Conservation (phyloP, 495 filamentous ascomycete genomes). For the Sordaria brevicollis region DNA sequence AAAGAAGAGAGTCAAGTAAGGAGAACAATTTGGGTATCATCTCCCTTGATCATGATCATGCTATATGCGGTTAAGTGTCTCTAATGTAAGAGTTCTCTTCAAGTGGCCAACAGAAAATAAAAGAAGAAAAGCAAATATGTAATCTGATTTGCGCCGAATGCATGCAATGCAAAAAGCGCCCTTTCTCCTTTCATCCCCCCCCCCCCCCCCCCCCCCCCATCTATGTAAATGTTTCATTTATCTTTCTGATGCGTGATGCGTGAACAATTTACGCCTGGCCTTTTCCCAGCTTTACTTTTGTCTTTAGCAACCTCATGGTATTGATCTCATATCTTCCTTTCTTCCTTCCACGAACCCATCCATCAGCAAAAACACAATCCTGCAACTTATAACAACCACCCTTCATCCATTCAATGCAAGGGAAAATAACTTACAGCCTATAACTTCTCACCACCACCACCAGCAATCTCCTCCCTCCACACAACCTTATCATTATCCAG, state of each 20-base stretch:
- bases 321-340: not conserved
- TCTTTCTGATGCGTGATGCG: too few species aligned
- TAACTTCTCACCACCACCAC: not conserved
- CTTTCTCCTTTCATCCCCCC: too few species aligned
- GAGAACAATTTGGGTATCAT: slow-evolving; percentile 2
- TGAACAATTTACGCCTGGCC: not conserved
- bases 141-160: not conserved
- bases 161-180: not conserved
- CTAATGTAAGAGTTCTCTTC: not conserved
- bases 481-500: slow-evolving; percentile 11
- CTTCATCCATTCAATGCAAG: not conserved
- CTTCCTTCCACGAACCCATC: not conserved
- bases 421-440: not conserved
- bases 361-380: not conserved
- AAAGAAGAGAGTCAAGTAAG: slow-evolving; percentile 13
- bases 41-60: not conserved
- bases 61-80: not conserved
- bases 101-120: not conserved
- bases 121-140: not conserved
- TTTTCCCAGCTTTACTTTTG: too few species aligned
- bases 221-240: not conserved
- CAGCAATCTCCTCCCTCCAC: slow-evolving; percentile 7
- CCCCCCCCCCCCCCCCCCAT: too few species aligned
- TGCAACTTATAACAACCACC: not conserved
- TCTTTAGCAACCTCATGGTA: not conserved